Percentiles rank a stretch among this genome's conserved stretches.
Evolutionary conservation across 2,329 filamentous ascomycete species (phyloP).

Genomic region (Epichloe amarillans): DNA sequence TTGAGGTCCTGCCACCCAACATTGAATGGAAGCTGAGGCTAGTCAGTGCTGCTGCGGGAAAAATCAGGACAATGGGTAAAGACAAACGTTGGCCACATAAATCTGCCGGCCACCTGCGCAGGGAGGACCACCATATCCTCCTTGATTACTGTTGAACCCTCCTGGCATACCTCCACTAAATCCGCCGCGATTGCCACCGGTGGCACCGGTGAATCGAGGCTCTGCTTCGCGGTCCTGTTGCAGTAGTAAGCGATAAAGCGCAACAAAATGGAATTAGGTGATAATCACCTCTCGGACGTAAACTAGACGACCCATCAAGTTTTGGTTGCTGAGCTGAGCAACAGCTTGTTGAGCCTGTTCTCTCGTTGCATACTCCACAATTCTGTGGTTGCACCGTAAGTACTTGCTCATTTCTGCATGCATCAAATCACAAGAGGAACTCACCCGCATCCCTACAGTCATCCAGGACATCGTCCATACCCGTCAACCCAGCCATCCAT

Average conservation of each 20-base stretch:
- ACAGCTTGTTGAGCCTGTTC: slow-evolving; percentile 98
- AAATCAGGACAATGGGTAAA: slow-evolving; percentile 8
- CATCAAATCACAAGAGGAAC: slow-evolving; percentile 22
- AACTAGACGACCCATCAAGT: slow-evolving; percentile 94
- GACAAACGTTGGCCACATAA: slow-evolving; percentile 94
- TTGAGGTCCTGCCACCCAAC: slow-evolving; percentile 99
- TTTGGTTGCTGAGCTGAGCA: slow-evolving; percentile 96
- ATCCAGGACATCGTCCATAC: slow-evolving; percentile 78
- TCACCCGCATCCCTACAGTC: slow-evolving; percentile 99
- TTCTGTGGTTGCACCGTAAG: slow-evolving; percentile 38
- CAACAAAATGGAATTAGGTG: not conserved
- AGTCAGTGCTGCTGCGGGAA: slow-evolving; percentile 5
- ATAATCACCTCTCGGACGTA: slow-evolving; percentile 85
- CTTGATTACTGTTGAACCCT: slow-evolving; percentile 39
- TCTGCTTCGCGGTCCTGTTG: slow-evolving; percentile 89
- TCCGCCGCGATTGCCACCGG: slow-evolving; percentile 48
- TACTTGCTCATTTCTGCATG: not conserved
- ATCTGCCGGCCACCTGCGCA: slow-evolving; percentile 64
- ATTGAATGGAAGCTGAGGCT: slow-evolving; percentile 75
- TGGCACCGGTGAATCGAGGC: slow-evolving; percentile 79
- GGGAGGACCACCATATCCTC: slow-evolving; percentile 34
- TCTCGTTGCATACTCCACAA: slow-evolving; percentile 99
- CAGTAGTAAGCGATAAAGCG: slow-evolving; percentile 1
- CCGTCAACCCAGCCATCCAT: slow-evolving; percentile 98
- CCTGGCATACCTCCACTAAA: slow-evolving; percentile 40